Evolutionary conservation across 164 flowering plant species (phyloP).

Genomic region (Piper betle): DNA sequence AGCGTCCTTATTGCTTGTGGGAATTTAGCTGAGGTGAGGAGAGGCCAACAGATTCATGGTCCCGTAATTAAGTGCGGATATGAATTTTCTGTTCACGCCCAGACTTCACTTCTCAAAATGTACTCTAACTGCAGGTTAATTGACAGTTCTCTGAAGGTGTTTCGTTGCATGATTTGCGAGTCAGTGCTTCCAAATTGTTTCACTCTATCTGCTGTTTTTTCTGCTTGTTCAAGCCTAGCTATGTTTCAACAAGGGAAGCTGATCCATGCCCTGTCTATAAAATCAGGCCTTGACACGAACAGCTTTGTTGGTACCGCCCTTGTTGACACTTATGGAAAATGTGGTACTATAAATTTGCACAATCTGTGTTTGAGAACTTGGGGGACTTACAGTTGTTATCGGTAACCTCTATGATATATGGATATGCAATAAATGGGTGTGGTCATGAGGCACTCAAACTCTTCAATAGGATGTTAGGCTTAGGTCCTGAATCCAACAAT

Average conservation of each 20-base stretch:
- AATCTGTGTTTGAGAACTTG: slow-evolving; percentile 24
- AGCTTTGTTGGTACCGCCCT: slow-evolving; percentile 28
- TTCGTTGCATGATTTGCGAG: slow-evolving; percentile 26
- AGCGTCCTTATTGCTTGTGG: slow-evolving; percentile 42
- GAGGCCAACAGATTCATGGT: slow-evolving; percentile 38
- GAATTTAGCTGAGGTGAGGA: slow-evolving; percentile 19
- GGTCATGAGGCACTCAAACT: slow-evolving; percentile 33
- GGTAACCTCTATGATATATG: slow-evolving; percentile 34
- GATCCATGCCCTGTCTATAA: slow-evolving; percentile 26
- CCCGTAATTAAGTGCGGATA: slow-evolving; percentile 28
- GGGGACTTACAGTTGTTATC: slow-evolving; percentile 21
- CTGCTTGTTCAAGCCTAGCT: slow-evolving; percentile 38
- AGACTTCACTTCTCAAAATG: slow-evolving; percentile 51
- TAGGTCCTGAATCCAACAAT: slow-evolving; percentile 23
- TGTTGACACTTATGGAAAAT: slow-evolving; percentile 37
- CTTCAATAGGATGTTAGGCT: slow-evolving; percentile 22
- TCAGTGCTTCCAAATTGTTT: slow-evolving; percentile 32
- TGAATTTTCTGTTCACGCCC: slow-evolving; percentile 26
- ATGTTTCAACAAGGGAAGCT: slow-evolving; percentile 32
- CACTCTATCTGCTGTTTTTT: slow-evolving; percentile 34
- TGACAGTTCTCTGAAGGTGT: slow-evolving; percentile 33
- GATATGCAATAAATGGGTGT: slow-evolving; percentile 33
- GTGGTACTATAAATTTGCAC: slow-evolving; percentile 30
- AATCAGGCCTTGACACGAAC: slow-evolving; percentile 21
- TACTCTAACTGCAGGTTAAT: slow-evolving; percentile 42